Percentiles rank a stretch among this genome's conserved stretches.
These are phyloP conservation scores for Cerioporus squamosus DNA, from an alignment of 1,284 basidiomycete genomes.

Conservation along the genomic window DNA sequence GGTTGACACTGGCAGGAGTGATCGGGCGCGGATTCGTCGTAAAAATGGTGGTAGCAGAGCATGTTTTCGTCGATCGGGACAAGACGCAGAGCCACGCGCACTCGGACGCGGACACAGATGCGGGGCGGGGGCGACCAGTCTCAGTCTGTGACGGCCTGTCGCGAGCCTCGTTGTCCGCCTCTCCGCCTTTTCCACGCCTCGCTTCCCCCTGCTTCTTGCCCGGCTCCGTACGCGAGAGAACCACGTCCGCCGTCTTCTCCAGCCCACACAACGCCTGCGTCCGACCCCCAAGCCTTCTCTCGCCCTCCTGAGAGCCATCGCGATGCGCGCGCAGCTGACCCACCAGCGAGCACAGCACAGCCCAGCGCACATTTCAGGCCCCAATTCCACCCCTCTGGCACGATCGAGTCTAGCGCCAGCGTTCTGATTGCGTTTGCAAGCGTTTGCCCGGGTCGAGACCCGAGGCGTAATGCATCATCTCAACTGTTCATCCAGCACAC, in stretches of 20 bases:
- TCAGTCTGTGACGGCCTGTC: too few species aligned
- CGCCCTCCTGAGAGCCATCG: neutral
- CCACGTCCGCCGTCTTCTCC: neutral
- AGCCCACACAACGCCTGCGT: too few species aligned
- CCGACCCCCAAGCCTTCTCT: neutral
- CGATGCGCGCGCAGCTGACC: neutral
- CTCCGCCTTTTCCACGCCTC: conserved; percentile 18
- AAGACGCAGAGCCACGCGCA: neutral
- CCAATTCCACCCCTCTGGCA: conserved; percentile 9
- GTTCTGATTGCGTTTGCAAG: conserved; percentile 25
- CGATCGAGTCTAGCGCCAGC: conserved; percentile 16
- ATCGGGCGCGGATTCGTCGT: conserved; percentile 21
- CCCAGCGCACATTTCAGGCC: neutral
- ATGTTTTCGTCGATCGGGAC: conserved; percentile 8
- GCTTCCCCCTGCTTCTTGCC: conserved; percentile 19
- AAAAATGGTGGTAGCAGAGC: conserved; percentile 15
- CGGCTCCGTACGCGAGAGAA: conserved; percentile 15
- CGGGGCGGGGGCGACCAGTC: too few species aligned
- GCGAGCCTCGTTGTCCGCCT: neutral
- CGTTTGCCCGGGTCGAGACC: conserved; percentile 15
- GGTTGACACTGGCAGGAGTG: conserved; percentile 24
- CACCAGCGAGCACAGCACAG: too few species aligned
- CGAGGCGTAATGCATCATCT: conserved; percentile 7
- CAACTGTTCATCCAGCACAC: neutral
- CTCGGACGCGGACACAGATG: neutral